These are phyloP conservation scores for Apiotrichum montevideense DNA, from an alignment of 1,284 basidiomycete genomes.

Conservation along the genomic window DNA sequence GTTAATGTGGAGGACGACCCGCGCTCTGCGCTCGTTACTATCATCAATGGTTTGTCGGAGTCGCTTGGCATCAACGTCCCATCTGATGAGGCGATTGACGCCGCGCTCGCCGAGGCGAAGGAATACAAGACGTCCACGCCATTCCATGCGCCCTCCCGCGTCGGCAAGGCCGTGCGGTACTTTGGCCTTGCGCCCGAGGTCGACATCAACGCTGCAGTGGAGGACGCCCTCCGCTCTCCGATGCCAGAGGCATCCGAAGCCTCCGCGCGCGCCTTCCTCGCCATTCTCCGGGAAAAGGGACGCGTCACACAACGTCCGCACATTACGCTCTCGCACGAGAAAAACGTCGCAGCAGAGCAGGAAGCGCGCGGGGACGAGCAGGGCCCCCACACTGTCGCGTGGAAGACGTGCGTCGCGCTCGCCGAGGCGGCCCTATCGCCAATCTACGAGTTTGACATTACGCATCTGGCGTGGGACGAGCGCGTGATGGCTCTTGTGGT, in stretches of 20 bases:
- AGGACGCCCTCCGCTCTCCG: constrained; percentile 10
- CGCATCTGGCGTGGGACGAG: constrained; percentile 66
- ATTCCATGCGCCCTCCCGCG: constrained; percentile 27
- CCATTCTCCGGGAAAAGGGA: constrained; percentile 50
- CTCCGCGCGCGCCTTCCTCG: constrained; percentile 52
- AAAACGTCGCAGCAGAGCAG: constrained; percentile 50
- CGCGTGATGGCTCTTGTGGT: constrained; percentile 73
- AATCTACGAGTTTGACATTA: constrained; percentile 59
- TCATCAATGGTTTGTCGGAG: constrained; percentile 57
- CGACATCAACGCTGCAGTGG: constrained; percentile 49
- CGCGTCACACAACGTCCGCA: constrained; percentile 67
- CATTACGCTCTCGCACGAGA: constrained; percentile 76
- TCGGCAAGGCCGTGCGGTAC: constrained; percentile 56
- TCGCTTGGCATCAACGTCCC: constrained; percentile 53
- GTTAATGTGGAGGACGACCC: constrained; percentile 58
- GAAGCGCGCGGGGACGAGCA: constrained; percentile 33
- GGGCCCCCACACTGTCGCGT: constrained; percentile 47
- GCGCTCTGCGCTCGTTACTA: constrained; percentile 55
- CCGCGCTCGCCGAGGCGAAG: constrained; percentile 55
- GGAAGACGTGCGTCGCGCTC: constrained; percentile 60
- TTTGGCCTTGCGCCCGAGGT: constrained; percentile 71
- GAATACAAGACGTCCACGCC: constrained; percentile 34
- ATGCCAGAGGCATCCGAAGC: constrained; percentile 26
- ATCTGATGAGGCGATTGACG: constrained; percentile 54
- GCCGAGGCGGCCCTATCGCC: constrained; percentile 50